Evolutionary conservation across 768 basidiomycete species (phyloP), one percentile per base, ranked within the genome.

Genomic region (Leccinum uliginosum): DNA sequence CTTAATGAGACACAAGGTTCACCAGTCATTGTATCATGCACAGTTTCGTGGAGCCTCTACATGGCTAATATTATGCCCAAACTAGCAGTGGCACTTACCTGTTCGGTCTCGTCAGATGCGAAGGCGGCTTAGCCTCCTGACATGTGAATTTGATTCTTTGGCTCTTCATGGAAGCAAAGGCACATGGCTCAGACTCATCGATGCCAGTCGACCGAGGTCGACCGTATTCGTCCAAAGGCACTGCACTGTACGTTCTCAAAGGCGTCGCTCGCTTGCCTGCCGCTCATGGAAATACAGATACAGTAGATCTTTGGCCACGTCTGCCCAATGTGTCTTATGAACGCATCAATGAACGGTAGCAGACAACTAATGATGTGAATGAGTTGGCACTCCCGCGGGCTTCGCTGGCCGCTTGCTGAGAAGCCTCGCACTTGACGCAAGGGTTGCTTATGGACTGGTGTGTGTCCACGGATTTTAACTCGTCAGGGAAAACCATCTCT

Each of bases 381-480:
- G 40, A 30, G 45, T 54, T 23, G 38, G 44, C 30, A 43, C 26
- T 19, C 50, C 63, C 59, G 57, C 66, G 68, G 68, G 59, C 44
- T 59, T 53, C 21, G 53, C 45, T 57, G 38, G 34, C 53, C 58
- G 62, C 57, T 59, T 56, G 27, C 26, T 29, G 35, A 34, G 51
- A 47, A 51, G 59, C 66, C 68, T 72, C 57, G 53, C 64, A 53
- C 53, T 50, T 54, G 45, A 23, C 47, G 55, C 55, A 59, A 60
- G 62, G 61, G 44, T 30, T 46, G 43, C 6, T 50, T 47, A 43
- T 53, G 38, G 66, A 58, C 53, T 61, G 6, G 50, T 34, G 47
- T 45, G 54, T 30, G 54, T 53, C 67, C 70, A 58, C 55, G 57
- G 56, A 56, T 55, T 54, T 60, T 49, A 46, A 52, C 55, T 50